Evolutionary conservation across 2,329 filamentous ascomycete genomes (phyloP).

Genomic region (Stachybotrys echinatus): DNA sequence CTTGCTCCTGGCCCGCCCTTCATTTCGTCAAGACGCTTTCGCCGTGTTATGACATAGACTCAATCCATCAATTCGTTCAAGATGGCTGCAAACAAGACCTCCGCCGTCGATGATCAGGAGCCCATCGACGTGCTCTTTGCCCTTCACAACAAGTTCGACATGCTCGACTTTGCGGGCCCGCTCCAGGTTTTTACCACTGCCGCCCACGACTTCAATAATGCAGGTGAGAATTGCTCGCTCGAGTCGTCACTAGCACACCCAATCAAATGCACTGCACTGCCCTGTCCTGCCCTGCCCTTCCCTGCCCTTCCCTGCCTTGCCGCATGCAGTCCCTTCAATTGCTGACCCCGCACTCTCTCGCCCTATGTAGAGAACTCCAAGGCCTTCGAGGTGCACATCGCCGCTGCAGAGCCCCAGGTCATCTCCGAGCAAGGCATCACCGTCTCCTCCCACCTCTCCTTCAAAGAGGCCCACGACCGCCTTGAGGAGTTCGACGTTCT

Average conservation of each 20-base stretch:
- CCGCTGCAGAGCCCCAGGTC: constrained; percentile 47
- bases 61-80: constrained; percentile 21
- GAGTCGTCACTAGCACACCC: not conserved
- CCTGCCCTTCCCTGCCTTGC: constrained; percentile 5
- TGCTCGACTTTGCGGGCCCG: constrained; percentile 53
- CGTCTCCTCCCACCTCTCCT: constrained; percentile 70
- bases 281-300: constrained; percentile 1
- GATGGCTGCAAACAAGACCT: constrained; percentile 54
- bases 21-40: not conserved
- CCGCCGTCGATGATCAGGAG: constrained; percentile 51
- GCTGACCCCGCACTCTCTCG: constrained; percentile 3
- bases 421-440: constrained; percentile 59
- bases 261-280: constrained; percentile 8
- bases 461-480: constrained; percentile 70
- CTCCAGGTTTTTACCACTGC: constrained; percentile 46
- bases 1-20: not conserved
- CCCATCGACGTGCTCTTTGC: constrained; percentile 56
- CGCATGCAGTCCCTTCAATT: not conserved
- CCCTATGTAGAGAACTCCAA: constrained; percentile 37
- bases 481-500: constrained; percentile 76
- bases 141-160: constrained; percentile 54
- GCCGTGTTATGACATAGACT: not conserved
- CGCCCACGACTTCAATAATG: constrained; percentile 47
- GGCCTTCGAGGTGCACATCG: constrained; percentile 55
- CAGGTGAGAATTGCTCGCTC: constrained; percentile 34